Base-by-base conservation (phyloP, 192 early-diverging fungal genomes). In the Glomus cerebriforme region DNA sequence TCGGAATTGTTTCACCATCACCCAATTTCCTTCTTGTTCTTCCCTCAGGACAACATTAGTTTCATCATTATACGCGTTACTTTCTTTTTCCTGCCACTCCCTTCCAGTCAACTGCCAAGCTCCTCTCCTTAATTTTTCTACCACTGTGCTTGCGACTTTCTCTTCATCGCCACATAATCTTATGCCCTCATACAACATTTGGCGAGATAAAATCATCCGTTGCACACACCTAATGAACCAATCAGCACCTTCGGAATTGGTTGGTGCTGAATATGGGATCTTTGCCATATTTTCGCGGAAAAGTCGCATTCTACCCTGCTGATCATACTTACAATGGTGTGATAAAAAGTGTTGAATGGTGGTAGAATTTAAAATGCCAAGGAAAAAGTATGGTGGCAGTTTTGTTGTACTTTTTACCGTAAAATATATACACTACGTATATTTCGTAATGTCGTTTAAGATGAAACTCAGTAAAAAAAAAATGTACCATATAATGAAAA, bases 281-380 rank as follows among this genome's bases (percentile, higher is more conserved):
- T 88, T 86, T 17, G 86, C 86, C 89, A 90, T 90, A 10, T 84
- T 84, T n/a, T 85, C 86, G 49, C 86, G 83, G 73, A 90, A 90
- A 19, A 90, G 81, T 34, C 87, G 71, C 79, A 85, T 90, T 3
- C 87, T 62, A 2, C 89, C 87, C 72, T 90, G 87, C 45, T 87
- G 87, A 43, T 90, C 87, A 43, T 88, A 90, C 66, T 83, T 86
- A 49, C 89, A 90, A 60, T 80, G 79, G 8, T 82, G 82, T 6
- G 79, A 73, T 17, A 85, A 79, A 75, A 89, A 86, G 43, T 83
- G 84, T 71, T 89, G 87, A 31, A 87, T 79, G 0, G 85, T 86
- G 8, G 82, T 87, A 7, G 87, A 89, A 73, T 89, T 89, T 17
- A 89, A 79, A 10, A 89, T 31, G 0, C 85, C 85, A 9, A 87